Evolutionary conservation across 257 asterid species (phyloP).

Genomic region (Jaltomata sinuosa): DNA sequence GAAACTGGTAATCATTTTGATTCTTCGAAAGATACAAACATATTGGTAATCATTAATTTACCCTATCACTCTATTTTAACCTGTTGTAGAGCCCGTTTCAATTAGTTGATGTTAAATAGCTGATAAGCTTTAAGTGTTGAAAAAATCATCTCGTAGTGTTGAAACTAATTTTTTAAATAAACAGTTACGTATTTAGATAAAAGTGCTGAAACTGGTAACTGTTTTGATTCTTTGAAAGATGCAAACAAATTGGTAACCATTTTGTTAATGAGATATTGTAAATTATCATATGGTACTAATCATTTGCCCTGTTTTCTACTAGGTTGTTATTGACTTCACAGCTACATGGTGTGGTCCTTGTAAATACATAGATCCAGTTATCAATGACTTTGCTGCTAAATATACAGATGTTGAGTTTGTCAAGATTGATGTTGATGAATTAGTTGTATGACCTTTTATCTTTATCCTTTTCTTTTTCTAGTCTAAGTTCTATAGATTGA

Average conservation of each 20-base stretch:
- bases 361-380: conserved; percentile 20
- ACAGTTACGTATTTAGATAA: too few species aligned
- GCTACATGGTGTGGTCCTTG: conserved; percentile 39
- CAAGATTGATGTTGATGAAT: conserved; percentile 37
- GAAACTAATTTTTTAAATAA: too few species aligned
- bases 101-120: background rate
- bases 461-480: background rate
- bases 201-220: background rate
- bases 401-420: conserved; percentile 24
- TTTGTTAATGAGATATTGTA: background rate
- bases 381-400: conserved; percentile 13
- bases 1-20: background rate
- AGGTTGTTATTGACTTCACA: conserved; percentile 31
- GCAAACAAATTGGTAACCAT: conserved; percentile 14
- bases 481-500: background rate
- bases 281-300: background rate
- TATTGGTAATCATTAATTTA: background rate
- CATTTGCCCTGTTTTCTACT: background rate
- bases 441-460: background rate
- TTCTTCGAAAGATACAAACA: conserved; percentile 19
- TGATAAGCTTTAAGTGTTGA: too few species aligned
- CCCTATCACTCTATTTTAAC: background rate
- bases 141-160: too few species aligned
- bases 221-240: conserved; percentile 19
- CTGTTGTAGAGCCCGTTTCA: background rate